Evolutionary conservation across 805 yeast species (phyloP), one percentile per base, ranked within the genome.

Genomic region (Starmerella gropengiesseri): DNA sequence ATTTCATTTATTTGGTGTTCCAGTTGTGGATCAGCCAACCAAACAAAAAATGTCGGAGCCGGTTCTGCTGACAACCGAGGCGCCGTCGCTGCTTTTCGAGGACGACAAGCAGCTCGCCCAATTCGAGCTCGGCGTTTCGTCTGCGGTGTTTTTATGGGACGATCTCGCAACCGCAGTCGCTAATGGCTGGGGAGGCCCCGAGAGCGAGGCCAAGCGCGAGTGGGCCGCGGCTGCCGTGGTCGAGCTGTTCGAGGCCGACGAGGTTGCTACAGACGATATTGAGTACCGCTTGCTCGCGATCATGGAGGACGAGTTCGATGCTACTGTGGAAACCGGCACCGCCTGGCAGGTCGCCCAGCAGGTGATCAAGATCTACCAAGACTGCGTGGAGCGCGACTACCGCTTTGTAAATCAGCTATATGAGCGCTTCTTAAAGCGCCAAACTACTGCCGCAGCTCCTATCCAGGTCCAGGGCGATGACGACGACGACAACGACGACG

Each of bases 241-340:
- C 22, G 96, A 85, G 27, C 67, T 86, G 41, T 91, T 89, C 57
- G 68, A 63, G 33, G 66, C 67, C 36, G 71, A 67, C 39, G 69
- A 73, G 4, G 82, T 89, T 5, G 97, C 86, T 54, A 67, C 81
- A 3, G 77, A 75, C 29, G 73, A 81, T 49, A 74, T 91, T 21
- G 96, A 91, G 62, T 94, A 82, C 56, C 75, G 94, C 14, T 65
- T 91, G 46, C 66, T 81, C 40, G 81, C 81, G 57, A 91, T 94
- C 20, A 84, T 91, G 95, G 77, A 78, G 46, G 98, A 89, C 63
- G 99, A 91, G 61, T 91, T 89, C 56, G 96, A 85, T 45, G 81
- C 80, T 7, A 71, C 76, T 33, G 75, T 91, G 32, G 96, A 91
- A 55, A 94, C 89, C 58, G 94, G 84, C 53, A 77, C 94, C 8